Conservation (phyloP, 192 early-diverging fungal genomes). For the Umbelopsis ramanniana region DNA sequence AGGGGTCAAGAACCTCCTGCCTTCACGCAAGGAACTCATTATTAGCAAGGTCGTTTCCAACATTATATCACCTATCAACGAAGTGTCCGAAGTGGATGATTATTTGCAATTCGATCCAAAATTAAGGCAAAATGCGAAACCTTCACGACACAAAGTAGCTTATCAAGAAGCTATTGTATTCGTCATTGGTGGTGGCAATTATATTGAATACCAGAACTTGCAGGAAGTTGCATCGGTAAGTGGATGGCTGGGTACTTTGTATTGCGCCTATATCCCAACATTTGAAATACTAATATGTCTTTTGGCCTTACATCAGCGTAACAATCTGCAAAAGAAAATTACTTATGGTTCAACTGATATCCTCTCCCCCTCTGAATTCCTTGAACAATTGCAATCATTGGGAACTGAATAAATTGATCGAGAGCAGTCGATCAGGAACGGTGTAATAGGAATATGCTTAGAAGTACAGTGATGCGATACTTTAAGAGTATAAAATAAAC, state of each 20-base stretch:
- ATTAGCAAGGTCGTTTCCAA: conserved; percentile 84
- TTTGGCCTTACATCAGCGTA: conserved; percentile 41
- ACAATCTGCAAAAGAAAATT: conserved; percentile 69
- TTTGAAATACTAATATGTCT: background rate
- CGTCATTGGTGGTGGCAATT: conserved; percentile 97
- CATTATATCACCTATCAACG: conserved; percentile 73
- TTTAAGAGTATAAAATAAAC: background rate
- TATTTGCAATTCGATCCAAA: conserved; percentile 93
- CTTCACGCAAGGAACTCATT: conserved; percentile 87
- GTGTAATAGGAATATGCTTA: background rate
- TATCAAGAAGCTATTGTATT: conserved; percentile 97
- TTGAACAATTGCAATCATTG: conserved; percentile 77
- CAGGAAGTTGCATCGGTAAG: conserved; percentile 83
- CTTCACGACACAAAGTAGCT: conserved; percentile 49
- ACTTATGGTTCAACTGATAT: conserved; percentile 95
- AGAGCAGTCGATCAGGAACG: background rate
- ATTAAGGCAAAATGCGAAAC: conserved; percentile 59
- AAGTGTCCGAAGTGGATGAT: conserved; percentile 70
- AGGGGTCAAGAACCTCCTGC: conserved; percentile 94
- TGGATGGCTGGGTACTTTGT: background rate
- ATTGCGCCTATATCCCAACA: too few species aligned
- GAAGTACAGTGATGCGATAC: conserved; percentile 7
- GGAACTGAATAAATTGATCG: conserved; percentile 42
- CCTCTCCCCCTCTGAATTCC: conserved; percentile 76
- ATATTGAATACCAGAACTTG: conserved; percentile 96